phyloP scores from a whole-genome alignment of 306 rosid species.

The Mucuna pruriens region DNA sequence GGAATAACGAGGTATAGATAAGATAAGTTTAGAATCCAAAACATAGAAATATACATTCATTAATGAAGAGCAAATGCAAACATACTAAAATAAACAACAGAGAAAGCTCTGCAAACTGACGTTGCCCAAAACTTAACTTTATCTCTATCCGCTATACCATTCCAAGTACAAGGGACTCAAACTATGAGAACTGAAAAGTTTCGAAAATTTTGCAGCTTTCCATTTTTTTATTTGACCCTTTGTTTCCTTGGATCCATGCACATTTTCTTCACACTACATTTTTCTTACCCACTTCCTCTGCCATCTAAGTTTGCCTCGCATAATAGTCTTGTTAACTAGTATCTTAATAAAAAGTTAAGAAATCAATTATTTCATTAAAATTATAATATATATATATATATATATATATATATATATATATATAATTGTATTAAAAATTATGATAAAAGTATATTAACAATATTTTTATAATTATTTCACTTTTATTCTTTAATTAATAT shows the following conservation, averaged over 20 bases:
- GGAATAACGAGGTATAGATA: conserved; percentile 31
- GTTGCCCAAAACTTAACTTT: not conserved
- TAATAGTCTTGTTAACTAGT: no score
- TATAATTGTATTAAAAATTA: no score
- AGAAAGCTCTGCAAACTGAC: not conserved
- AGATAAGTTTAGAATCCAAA: no score
- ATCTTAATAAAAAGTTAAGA: no score
- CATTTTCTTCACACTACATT: not conserved
- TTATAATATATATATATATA: no score
- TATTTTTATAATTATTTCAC: no score
- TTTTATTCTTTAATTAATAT: not conserved
- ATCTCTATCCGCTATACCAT: conserved; percentile 1
- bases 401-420: no score
- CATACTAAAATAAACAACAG: not conserved
- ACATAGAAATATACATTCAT: not conserved
- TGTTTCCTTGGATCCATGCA: conserved; percentile 15
- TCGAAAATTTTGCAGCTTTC: conserved; percentile 31
- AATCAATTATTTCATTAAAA: no score
- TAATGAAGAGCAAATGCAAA: not conserved
- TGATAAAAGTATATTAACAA: no score
- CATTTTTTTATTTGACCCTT: not conserved
- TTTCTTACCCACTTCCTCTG: not conserved
- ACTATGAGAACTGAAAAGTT: conserved; percentile 31
- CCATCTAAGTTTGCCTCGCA: no score
- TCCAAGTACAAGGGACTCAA: not conserved